Base-by-base conservation (phyloP, 441 rosid species). In the Populus hybrid region DNA sequence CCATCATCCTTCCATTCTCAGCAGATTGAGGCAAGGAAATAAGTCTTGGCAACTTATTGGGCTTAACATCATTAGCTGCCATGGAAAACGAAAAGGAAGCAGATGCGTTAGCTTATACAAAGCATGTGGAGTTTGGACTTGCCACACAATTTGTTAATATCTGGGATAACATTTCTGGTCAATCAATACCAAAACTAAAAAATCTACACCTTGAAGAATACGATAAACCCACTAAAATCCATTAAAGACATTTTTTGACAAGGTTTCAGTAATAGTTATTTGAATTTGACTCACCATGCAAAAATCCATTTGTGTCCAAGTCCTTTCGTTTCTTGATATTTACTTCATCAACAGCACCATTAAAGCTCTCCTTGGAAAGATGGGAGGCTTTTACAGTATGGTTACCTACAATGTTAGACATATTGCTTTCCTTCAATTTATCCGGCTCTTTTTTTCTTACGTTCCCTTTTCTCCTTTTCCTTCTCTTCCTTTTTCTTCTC, bases 241-340 rank as follows among this genome's bases (percentile, higher is more conserved):
- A 1, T 3, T 26, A 35, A 73, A 73, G 65, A 23, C n/a, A 10
- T 64, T 24, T 3, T 21, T 45, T 9, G 67, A 14, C 63, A 28
- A 66, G 29, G 69, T 28, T 67, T 28, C 74, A 73, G 65, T 63
- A 64, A 45, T 28, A 33, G 68, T 68, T 71, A 73, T 71, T 42
- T 71, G 33, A 73, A 75, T 72, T 71, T 69, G 82, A 87, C 96
- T 91, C 87, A 91, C 96, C 94, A 82, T 78, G 84, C 78, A 85
- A 74, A 73, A 76, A 76, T 73, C 94, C 92, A 81, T 92, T 89
- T 61, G 84, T 78, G 82, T 85, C 89, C 82, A 7, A 83, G 81
- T 86, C 88, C 79, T 90, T 90, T 38, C 92, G 89, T 56, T 90
- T 89, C 81, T 88, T 85, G 74, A 80, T 84, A 76, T 67, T 80